phyloP scores from a whole-genome alignment of 345 rosid genomes.

The Gynandropsis gynandra region DNA sequence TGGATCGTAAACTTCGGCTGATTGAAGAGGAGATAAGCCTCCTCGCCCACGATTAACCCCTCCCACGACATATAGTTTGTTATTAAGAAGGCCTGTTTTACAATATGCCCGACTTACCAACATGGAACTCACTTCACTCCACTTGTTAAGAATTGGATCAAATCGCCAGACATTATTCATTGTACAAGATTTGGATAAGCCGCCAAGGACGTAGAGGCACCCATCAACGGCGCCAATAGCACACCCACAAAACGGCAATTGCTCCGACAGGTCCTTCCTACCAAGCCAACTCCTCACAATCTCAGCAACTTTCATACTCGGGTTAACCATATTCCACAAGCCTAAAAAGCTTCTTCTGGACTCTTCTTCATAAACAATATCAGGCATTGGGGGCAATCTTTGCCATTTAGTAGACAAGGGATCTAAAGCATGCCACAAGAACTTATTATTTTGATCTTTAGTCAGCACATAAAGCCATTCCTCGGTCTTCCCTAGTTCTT shows the following conservation, averaged over 20 bases:
- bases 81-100: slow-evolving; percentile 64
- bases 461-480: slow-evolving; percentile 87
- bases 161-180: slow-evolving; percentile 66
- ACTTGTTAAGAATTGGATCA: slow-evolving; percentile 53
- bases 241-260: slow-evolving; percentile 65
- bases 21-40: slow-evolving; percentile 68
- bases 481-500: slow-evolving; percentile 66
- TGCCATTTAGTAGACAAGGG: slow-evolving; percentile 73
- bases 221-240: slow-evolving; percentile 72
- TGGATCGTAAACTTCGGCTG: slow-evolving; percentile 92
- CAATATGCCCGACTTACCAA: slow-evolving; percentile 65
- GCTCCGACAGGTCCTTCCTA: slow-evolving; percentile 40
- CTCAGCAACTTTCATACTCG: slow-evolving; percentile 53
- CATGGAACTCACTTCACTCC: slow-evolving; percentile 79
- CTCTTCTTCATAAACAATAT: slow-evolving; percentile 46
- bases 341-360: slow-evolving; percentile 41
- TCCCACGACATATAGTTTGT: slow-evolving; percentile 81
- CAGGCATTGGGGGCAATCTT: slow-evolving; percentile 71
- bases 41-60: slow-evolving; percentile 63
- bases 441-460: slow-evolving; percentile 57
- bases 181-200: slow-evolving; percentile 56
- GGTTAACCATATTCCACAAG: slow-evolving; percentile 54
- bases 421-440: slow-evolving; percentile 80
- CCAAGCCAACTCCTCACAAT: slow-evolving; percentile 67
- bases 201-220: slow-evolving; percentile 76